Percentiles rank a stretch among this genome's conserved stretches.
These are phyloP conservation scores for Cladophialophora exuberans DNA, from an alignment of 2,329 filamentous ascomycete species.

Conservation along the genomic window DNA sequence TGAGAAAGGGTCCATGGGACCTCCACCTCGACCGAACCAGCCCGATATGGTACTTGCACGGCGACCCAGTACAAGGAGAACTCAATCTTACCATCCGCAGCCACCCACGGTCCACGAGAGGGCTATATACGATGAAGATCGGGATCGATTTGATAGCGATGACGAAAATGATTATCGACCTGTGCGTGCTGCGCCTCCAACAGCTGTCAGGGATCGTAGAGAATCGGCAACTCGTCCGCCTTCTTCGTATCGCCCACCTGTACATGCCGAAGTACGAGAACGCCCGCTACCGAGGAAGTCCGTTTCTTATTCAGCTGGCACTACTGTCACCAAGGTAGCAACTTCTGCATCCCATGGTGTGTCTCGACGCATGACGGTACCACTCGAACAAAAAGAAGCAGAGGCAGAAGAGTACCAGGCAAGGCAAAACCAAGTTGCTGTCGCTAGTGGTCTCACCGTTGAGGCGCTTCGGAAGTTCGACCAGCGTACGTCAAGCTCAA, in stretches of 20 bases:
- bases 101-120: constrained; percentile 13
- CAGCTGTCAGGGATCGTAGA: constrained; percentile 17
- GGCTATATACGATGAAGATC: constrained; percentile 15
- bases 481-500: constrained; percentile 23
- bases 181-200: constrained; percentile 11
- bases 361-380: constrained; percentile 14
- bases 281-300: constrained; percentile 25
- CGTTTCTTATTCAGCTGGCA: constrained; percentile 22
- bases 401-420: constrained; percentile 29
- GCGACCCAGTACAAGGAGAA: constrained; percentile 25
- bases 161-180: constrained; percentile 19
- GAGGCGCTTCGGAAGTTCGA: constrained; percentile 30
- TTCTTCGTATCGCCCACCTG: constrained; percentile 23
- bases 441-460: constrained; percentile 25
- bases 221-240: constrained; percentile 30
- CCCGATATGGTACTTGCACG: constrained; percentile 15
- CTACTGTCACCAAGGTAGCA: constrained; percentile 18
- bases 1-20: constrained; percentile 29
- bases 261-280: constrained; percentile 14
- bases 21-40: constrained; percentile 25
- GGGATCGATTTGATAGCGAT: constrained; percentile 16
- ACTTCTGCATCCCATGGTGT: constrained; percentile 6
- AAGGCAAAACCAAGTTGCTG: constrained; percentile 18
- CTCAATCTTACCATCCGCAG: constrained; percentile 27
- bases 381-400: constrained; percentile 26